Evolutionary conservation across 1,139 yeast species (phyloP), one percentile per base, ranked within the genome.

Genomic region (Saccharomyces hybrid): DNA sequence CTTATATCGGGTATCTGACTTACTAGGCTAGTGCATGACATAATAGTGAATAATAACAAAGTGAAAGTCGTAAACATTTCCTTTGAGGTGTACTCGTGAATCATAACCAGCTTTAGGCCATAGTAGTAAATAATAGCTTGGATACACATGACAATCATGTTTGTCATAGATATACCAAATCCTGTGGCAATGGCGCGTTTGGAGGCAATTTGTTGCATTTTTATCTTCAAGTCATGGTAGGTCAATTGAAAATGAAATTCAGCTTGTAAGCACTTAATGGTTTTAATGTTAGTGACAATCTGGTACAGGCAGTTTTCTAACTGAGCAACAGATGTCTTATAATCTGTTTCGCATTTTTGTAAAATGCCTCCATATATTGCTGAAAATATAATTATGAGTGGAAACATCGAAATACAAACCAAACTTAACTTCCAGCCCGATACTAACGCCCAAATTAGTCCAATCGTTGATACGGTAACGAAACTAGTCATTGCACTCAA

Each of bases 381-480:
- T 3, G 89, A 79, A 5, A 81, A 69, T 0, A 80, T 20, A 2
- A 78, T 69, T 54, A 85, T 81, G 27, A 81, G 60, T 0, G 96
- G 95, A 8, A 87, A 77, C 66, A 90, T 76, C 0, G 96, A 77
- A 8, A 90, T 63, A 1, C 96, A 95, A 1, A 88, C 93, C 14
- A 91, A 71, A 1, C 96, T 81, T 50, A 93, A 73, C 62, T 84
- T 86, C 98, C 98, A 93, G 0, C 96, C 96, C n/a, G 78, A 66
- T 0, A 76, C 76, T 5, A 89, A 61, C 0, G 96, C 83, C 97
- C 98, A 91, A 5, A 81, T 72, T 4, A 83, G 61, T 2, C 96
- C 95, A 25, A 83, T 70, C 0, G 74, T 46, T 0, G 85, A 73
- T 54, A 90, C 76, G 0, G 82, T 72, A 1, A 79, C 53, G 50